Conservation (phyloP, 2,329 filamentous ascomycete species). For the Blastomyces gilchristii region DNA sequence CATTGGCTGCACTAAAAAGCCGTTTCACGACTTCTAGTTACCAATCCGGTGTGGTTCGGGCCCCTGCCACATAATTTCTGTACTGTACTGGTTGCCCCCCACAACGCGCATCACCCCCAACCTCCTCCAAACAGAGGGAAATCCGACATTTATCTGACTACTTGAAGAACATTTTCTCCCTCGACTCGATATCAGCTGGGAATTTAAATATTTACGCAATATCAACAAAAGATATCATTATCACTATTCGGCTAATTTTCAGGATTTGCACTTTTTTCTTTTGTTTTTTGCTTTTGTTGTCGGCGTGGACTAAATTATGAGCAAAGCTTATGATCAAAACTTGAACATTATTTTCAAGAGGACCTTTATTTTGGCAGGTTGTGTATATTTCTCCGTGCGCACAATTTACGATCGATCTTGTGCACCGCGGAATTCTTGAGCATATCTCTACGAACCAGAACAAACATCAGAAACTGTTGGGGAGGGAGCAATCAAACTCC, state of each 20-base stretch:
- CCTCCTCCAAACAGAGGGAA: constrained; percentile 4
- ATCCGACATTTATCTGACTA: background rate
- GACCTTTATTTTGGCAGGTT: background rate
- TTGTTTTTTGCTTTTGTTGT: too few relatives aligned
- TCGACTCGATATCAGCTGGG: background rate
- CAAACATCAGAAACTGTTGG: background rate
- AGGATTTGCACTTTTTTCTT: background rate
- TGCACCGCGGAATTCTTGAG: background rate
- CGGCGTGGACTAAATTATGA: background rate
- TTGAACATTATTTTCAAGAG: background rate
- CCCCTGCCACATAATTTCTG: constrained; percentile 4
- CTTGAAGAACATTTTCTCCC: background rate
- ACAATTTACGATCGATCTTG: background rate
- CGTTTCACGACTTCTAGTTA: background rate
- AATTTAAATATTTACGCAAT: background rate
- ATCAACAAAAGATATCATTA: background rate
- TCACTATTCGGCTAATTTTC: background rate
- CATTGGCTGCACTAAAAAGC: background rate
- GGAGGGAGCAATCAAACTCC: too few relatives aligned
- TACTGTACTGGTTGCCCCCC: constrained; percentile 4
- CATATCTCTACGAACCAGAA: background rate
- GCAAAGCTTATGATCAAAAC: background rate
- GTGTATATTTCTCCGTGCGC: background rate
- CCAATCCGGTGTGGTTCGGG: background rate
- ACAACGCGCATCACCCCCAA: constrained; percentile 5